phyloP scores from a whole-genome alignment of 331 rosid species.

The Arachis monticola region DNA sequence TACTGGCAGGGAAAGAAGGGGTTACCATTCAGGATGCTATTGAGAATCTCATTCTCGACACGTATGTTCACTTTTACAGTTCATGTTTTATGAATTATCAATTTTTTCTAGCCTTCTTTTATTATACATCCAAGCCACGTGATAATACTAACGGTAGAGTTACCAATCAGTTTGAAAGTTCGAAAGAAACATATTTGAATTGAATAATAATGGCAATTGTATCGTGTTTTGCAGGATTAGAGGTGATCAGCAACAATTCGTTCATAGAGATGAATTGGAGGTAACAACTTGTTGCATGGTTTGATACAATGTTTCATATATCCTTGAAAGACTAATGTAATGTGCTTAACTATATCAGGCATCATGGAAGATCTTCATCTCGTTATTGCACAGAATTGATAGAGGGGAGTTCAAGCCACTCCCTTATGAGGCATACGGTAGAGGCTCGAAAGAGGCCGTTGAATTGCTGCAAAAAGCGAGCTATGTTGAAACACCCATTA shows the following conservation, averaged over 20 bases:
- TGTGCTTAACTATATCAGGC: slow-evolving; percentile 55
- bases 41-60: slow-evolving; percentile 83
- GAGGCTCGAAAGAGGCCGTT: slow-evolving; percentile 92
- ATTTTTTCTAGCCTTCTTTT: background rate
- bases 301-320: background rate
- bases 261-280: slow-evolving; percentile 94
- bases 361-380: slow-evolving; percentile 97
- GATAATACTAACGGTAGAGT: slow-evolving; percentile 5
- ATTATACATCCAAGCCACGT: background rate
- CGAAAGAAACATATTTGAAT: slow-evolving; percentile 19
- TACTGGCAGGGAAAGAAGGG: slow-evolving; percentile 68
- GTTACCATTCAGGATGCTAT: slow-evolving; percentile 71
- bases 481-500: slow-evolving; percentile 90
- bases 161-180: slow-evolving; percentile 20
- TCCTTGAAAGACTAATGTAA: slow-evolving; percentile 13
- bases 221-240: slow-evolving; percentile 63
- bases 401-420: slow-evolving; percentile 66
- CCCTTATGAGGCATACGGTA: slow-evolving; percentile 77
- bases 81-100: slow-evolving; percentile 7
- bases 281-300: slow-evolving; percentile 44
- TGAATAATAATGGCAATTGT: slow-evolving; percentile 17
- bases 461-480: slow-evolving; percentile 75
- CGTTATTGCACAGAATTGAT: slow-evolving; percentile 88
- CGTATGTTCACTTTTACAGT: slow-evolving; percentile 47
- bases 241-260: slow-evolving; percentile 97